Conservation (phyloP, 352 stramenopile genomes). For the Phytophthora cajani region DNA sequence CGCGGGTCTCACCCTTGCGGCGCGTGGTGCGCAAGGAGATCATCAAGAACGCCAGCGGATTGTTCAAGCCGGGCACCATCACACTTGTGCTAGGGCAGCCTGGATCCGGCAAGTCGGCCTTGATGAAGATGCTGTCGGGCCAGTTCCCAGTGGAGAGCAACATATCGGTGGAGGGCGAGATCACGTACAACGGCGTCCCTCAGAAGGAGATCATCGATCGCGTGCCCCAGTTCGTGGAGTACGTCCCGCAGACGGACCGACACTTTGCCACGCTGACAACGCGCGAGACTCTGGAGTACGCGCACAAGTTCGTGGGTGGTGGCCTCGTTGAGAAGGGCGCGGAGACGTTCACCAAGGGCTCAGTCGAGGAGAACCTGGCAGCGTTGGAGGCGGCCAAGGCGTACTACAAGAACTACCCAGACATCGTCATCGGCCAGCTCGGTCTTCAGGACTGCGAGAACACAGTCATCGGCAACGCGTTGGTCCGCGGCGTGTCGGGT, state of each 20-base stretch:
- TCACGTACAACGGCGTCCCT: conserved; percentile 19
- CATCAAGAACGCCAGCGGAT: conserved; percentile 34
- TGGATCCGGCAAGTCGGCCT: conserved; percentile 11
- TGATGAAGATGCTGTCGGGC: conserved; percentile 37
- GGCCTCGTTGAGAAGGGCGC: conserved; percentile 18
- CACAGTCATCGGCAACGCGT: conserved; percentile 55
- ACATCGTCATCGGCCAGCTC: conserved; percentile 7
- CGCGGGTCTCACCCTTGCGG: conserved; percentile 20
- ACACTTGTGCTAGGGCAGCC: conserved; percentile 15
- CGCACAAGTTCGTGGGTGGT: conserved; percentile 25
- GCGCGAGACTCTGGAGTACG: conserved; percentile 40
- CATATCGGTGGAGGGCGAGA: conserved; percentile 28
- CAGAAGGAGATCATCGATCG: conserved; percentile 18
- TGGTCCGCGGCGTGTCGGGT: conserved; percentile 60
- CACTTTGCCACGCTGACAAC: conserved; percentile 45
- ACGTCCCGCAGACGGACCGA: conserved; percentile 33
- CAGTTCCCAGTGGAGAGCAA: conserved; percentile 27
- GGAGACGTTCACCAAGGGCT: conserved; percentile 33
- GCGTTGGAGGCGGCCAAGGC: conserved; percentile 8
- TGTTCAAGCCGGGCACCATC: conserved; percentile 23
- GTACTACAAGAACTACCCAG: conserved; percentile 11
- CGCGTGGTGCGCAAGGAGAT: conserved; percentile 34
- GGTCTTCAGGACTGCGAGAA: conserved; percentile 49
- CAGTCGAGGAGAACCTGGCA: conserved; percentile 7
- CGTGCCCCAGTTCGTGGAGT: conserved; percentile 35